Evolutionary conservation across 2,329 filamentous ascomycete genomes (phyloP).

Genomic region (Colletotrichum sp.): DNA sequence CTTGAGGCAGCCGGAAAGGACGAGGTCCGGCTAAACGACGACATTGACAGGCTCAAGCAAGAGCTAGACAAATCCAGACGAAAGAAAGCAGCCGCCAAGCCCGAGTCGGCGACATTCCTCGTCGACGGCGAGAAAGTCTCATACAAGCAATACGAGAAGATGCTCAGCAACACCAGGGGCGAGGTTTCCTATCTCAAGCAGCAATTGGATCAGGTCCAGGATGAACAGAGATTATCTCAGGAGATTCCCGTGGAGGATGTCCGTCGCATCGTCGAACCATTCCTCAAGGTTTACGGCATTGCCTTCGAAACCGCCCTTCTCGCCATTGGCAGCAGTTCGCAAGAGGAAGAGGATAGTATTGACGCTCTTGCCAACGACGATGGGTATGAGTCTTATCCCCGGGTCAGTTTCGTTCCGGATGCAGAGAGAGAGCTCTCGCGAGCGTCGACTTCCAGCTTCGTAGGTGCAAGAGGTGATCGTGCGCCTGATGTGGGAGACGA

Average conservation of each 20-base stretch:
- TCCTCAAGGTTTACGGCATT: neutral
- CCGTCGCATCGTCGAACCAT: neutral
- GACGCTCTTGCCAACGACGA: neutral
- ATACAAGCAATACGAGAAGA: neutral
- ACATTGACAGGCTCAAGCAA: neutral
- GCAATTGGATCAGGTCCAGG: neutral
- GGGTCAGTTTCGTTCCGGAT: neutral
- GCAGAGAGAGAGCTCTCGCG: neutral
- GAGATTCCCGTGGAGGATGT: neutral
- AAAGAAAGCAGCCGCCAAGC: neutral
- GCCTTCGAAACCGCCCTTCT: neutral
- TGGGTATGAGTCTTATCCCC: neutral
- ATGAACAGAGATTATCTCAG: neutral
- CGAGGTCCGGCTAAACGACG: neutral
- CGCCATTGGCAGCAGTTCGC: neutral
- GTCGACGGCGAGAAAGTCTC: neutral
- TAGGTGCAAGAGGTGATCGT: neutral
- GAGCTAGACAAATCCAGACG: neutral
- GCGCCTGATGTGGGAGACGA: neutral
- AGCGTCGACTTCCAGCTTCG: neutral
- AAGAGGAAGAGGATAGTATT: neutral
- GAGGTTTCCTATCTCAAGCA: neutral
- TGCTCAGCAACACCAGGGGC: conserved; percentile 5
- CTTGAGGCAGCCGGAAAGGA: neutral
- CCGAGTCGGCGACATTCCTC: neutral